Percentiles rank a stretch among this genome's conserved stretches.
Evolutionary conservation across 495 filamentous ascomycete genomes (phyloP).

Genomic region (Lepraria neglecta): DNA sequence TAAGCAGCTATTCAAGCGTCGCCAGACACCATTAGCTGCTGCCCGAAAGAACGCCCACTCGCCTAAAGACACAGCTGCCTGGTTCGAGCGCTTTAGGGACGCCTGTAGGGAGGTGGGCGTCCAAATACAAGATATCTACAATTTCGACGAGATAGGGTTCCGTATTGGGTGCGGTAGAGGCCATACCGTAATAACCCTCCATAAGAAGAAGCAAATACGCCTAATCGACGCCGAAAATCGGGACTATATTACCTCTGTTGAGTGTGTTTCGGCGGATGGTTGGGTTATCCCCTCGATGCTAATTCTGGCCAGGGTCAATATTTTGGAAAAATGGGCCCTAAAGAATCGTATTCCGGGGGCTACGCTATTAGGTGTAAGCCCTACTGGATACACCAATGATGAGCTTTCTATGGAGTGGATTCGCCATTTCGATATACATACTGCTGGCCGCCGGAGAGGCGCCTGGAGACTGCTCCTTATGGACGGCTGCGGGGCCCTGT

Average conservation of each 20-base stretch:
- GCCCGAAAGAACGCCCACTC: background rate
- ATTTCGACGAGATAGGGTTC: conserved; percentile 14
- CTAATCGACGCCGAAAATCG: conserved; percentile 10
- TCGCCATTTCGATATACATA: conserved; percentile 16
- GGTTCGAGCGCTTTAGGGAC: background rate
- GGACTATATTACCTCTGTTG: conserved; percentile 17
- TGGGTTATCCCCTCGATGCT: conserved; percentile 11
- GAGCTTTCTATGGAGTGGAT: conserved; percentile 10
- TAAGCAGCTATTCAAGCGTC: background rate
- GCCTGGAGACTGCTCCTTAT: too few species aligned
- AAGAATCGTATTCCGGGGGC: background rate
- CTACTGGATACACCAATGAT: conserved; percentile 20
- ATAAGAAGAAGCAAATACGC: background rate
- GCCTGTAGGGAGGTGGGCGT: background rate
- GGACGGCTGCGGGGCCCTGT: too few species aligned
- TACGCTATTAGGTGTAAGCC: background rate
- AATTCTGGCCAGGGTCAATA: conserved; percentile 1
- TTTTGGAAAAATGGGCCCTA: background rate
- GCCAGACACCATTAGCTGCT: background rate
- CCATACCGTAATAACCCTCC: background rate
- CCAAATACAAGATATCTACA: background rate
- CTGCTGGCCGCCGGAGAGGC: too few species aligned
- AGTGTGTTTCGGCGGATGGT: conserved; percentile 15
- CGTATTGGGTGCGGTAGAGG: background rate
- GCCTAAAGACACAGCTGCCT: background rate